Percentiles rank a stretch among this genome's conserved stretches.
phyloP scores from a whole-genome alignment of 1,139 yeast species.

The Blastobotrys illinoisensis region DNA sequence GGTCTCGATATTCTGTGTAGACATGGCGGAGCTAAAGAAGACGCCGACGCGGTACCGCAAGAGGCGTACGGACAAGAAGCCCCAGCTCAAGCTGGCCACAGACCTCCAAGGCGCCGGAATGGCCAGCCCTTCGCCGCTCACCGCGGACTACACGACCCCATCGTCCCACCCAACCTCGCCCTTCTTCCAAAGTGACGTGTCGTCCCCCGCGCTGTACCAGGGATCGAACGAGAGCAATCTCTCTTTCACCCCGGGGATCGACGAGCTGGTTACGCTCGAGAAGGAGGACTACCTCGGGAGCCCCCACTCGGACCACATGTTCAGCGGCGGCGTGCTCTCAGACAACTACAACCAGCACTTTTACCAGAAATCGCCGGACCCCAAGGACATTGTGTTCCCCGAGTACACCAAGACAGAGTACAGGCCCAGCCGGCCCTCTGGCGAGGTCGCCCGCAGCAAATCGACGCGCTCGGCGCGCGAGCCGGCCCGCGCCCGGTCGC shows the following conservation, averaged over 20 bases:
- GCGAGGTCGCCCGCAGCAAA: neutral
- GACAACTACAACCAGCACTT: neutral
- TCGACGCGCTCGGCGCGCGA: neutral
- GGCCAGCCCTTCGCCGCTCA: neutral
- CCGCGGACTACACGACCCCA: neutral
- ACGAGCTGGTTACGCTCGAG: neutral
- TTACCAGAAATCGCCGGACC: neutral
- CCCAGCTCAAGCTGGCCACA: neutral
- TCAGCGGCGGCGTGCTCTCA: neutral
- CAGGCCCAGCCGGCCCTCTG: neutral
- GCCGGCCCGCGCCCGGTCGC: neutral
- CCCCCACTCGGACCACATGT: neutral
- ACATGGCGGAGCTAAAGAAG: constrained; percentile 3
- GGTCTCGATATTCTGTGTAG: neutral
- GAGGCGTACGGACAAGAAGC: neutral
- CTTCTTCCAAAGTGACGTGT: neutral
- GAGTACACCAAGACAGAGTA: neutral
- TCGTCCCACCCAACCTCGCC: neutral
- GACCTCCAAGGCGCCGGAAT: neutral
- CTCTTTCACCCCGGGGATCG: neutral
- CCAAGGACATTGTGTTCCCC: neutral
- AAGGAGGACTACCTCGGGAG: neutral
- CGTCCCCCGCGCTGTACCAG: neutral
- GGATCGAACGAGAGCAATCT: neutral
- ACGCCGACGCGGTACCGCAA: constrained; percentile 5